phyloP scores from a whole-genome alignment of 192 early-diverging fungal genomes.

The Fimicolochytrium jonesii region DNA sequence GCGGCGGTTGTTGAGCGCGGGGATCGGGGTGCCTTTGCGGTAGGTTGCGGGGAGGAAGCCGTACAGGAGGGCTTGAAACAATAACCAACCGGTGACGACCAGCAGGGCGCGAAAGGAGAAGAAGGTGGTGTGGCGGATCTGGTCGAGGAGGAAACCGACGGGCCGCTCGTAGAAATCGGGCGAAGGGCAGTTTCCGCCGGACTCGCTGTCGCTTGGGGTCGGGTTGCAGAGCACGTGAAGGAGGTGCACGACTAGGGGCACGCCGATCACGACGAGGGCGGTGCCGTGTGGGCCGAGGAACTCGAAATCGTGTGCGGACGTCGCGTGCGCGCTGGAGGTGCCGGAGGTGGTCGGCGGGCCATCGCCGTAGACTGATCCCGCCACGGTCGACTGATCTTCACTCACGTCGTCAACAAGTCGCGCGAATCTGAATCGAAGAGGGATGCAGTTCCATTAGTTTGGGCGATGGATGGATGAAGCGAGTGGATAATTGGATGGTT shows the following conservation, averaged over 20 bases:
- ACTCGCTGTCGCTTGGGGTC: neutral
- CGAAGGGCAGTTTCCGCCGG: too few relatives aligned
- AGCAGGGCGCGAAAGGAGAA: conserved; percentile 3
- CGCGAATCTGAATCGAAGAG: too few relatives aligned
- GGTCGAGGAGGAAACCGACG: neutral
- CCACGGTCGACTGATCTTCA: too few relatives aligned
- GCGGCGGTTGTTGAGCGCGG: conserved; percentile 56
- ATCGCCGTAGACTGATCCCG: too few relatives aligned
- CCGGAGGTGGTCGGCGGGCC: too few relatives aligned
- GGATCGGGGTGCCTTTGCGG: conserved; percentile 61
- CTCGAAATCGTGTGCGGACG: conserved; percentile 65
- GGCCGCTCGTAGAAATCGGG: conserved; percentile 4
- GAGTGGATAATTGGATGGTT: too few relatives aligned
- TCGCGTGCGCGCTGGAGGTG: too few relatives aligned
- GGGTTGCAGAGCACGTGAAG: conserved; percentile 26
- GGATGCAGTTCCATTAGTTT: too few relatives aligned
- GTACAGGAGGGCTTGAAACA: conserved; percentile 62
- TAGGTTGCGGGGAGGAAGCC: conserved; percentile 64
- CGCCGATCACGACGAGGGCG: conserved; percentile 17
- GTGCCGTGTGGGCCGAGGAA: conserved; percentile 60
- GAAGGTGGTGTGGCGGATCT: neutral
- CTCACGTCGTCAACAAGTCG: too few relatives aligned
- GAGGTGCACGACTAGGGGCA: conserved; percentile 17
- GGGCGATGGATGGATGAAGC: too few relatives aligned
- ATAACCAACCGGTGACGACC: conserved; percentile 55